Conservation (phyloP, 2,329 filamentous ascomycete species). For the Clonostachys chloroleuca region DNA sequence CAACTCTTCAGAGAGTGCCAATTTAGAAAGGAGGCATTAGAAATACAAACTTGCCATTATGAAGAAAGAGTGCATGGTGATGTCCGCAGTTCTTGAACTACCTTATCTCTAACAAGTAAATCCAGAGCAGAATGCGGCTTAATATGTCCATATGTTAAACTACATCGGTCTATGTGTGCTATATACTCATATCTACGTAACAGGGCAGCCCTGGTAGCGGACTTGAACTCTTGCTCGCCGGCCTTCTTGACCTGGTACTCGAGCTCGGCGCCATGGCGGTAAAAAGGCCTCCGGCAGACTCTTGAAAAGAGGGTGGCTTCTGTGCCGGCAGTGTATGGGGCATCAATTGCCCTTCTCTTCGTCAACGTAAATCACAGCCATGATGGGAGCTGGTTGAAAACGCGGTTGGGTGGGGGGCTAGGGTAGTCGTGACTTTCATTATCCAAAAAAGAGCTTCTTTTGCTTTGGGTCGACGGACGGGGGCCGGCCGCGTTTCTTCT, state of each 20-base stretch:
- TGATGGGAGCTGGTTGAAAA: neutral
- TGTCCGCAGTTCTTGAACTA: too few relatives aligned
- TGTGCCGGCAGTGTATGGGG: conserved; percentile 60
- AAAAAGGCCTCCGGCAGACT: conserved; percentile 70
- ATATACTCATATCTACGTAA: too few relatives aligned
- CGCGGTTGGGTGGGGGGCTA: too few relatives aligned
- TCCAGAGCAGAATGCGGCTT: too few relatives aligned
- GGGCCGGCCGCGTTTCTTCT: conserved; percentile 33
- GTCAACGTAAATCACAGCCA: conserved; percentile 64
- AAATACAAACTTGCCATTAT: too few relatives aligned
- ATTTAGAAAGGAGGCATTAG: too few relatives aligned
- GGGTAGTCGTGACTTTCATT: conserved; percentile 1
- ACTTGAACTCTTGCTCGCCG: conserved; percentile 4
- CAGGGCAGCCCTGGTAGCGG: conserved; percentile 45
- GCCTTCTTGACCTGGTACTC: conserved; percentile 49
- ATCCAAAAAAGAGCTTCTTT: conserved; percentile 49
- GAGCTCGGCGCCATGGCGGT: conserved; percentile 62
- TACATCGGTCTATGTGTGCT: too few relatives aligned
- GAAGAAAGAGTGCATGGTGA: too few relatives aligned
- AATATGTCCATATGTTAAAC: too few relatives aligned
- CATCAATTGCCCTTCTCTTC: conserved; percentile 71
- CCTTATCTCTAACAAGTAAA: too few relatives aligned
- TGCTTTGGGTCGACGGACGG: conserved; percentile 35
- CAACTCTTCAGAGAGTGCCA: too few relatives aligned
- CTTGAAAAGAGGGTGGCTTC: conserved; percentile 72